Evolutionary conservation across 2,329 filamentous ascomycete species (phyloP).

Genomic region (Nemania sp.): DNA sequence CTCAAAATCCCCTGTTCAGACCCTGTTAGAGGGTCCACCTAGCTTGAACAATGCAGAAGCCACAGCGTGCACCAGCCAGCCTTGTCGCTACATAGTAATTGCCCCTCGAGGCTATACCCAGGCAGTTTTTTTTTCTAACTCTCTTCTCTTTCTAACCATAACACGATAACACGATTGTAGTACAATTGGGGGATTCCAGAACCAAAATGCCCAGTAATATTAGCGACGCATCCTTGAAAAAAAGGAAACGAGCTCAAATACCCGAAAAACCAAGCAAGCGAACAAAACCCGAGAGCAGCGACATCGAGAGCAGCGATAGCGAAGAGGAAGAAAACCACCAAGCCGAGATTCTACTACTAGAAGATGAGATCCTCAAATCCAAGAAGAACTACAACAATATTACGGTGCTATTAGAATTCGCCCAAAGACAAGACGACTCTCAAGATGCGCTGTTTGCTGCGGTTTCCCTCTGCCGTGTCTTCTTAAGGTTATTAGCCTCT

Average conservation of each 20-base stretch:
- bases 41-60: constrained; percentile 6
- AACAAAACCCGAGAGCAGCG: constrained; percentile 61
- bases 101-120: constrained; percentile 45
- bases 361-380: constrained; percentile 85
- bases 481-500: constrained; percentile 81
- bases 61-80: constrained; percentile 36
- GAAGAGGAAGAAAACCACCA: constrained; percentile 67
- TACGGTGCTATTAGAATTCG: constrained; percentile 73
- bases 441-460: constrained; percentile 75
- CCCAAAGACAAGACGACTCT: constrained; percentile 62
- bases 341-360: constrained; percentile 77
- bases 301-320: too few species aligned
- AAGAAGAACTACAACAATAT: constrained; percentile 95
- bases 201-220: constrained; percentile 48
- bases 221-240: constrained; percentile 58
- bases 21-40: constrained; percentile 20
- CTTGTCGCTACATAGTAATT: constrained; percentile 42
- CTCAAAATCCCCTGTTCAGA: constrained; percentile 31
- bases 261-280: constrained; percentile 64
- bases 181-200: neutral
- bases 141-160: neutral
- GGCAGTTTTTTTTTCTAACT: constrained; percentile 36
- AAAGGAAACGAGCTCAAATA: constrained; percentile 64
- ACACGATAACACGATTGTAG: too few species aligned
- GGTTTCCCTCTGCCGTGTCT: constrained; percentile 87